These are phyloP conservation scores for Pseudogymnoascus pannorum DNA, from an alignment of 2,329 filamentous ascomycete genomes.

Conservation along the genomic window DNA sequence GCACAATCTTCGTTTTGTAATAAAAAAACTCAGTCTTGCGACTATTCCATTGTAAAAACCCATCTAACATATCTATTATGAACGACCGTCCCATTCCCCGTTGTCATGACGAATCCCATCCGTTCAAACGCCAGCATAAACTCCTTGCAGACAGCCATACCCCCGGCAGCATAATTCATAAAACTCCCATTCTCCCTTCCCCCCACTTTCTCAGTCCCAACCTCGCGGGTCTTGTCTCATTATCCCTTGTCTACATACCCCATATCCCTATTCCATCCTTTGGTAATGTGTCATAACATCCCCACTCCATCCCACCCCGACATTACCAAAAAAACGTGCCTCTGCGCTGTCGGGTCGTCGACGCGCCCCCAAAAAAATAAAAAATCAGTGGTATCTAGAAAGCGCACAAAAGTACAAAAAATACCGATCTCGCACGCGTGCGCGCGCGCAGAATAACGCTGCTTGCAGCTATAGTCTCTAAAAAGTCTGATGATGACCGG, in stretches of 20 bases:
- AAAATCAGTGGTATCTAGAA: slow-evolving; percentile 3
- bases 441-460: background rate
- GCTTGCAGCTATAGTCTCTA: background rate
- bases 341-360: background rate
- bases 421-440: background rate
- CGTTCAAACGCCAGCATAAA: background rate
- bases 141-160: background rate
- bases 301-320: background rate
- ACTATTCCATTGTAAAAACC: background rate
- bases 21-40: slow-evolving; percentile 10
- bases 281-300: background rate
- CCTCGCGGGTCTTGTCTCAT: background rate
- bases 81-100: background rate
- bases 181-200: background rate
- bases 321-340: background rate
- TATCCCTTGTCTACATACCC: background rate
- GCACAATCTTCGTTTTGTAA: background rate
- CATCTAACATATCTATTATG: slow-evolving; percentile 8
- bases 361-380: background rate
- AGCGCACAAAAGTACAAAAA: slow-evolving; percentile 2
- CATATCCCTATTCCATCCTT: background rate
- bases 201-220: background rate
- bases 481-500: background rate
- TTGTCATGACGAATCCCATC: background rate
- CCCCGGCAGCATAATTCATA: background rate